Conservation (phyloP, 1,284 basidiomycete genomes). For the Rhodotorula sp. region DNA sequence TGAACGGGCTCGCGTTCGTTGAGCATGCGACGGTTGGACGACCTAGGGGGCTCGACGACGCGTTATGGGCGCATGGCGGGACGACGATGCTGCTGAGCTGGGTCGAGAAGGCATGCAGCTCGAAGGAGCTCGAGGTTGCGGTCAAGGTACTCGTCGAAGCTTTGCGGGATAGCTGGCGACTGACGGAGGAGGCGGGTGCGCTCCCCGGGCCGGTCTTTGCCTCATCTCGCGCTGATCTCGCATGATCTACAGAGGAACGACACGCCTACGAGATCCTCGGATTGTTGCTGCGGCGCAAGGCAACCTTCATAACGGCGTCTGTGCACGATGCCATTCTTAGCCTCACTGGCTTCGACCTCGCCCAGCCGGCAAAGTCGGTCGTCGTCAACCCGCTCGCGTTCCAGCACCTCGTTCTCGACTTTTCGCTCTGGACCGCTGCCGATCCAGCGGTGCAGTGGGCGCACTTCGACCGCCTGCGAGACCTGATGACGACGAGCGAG, state of each 20-base stretch:
- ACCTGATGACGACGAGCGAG: slow-evolving; percentile 69
- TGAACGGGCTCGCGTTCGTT: slow-evolving; percentile 48
- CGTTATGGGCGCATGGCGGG: slow-evolving; percentile 81
- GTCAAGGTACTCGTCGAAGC: slow-evolving; percentile 74
- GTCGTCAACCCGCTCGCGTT: slow-evolving; percentile 82
- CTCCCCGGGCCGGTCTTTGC: background rate
- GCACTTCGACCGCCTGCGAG: slow-evolving; percentile 77
- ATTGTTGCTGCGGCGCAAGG: slow-evolving; percentile 70
- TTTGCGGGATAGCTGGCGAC: slow-evolving; percentile 81
- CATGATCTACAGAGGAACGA: slow-evolving; percentile 60
- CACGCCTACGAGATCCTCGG: slow-evolving; percentile 74
- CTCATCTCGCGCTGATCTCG: slow-evolving; percentile 4
- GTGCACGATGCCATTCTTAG: slow-evolving; percentile 76
- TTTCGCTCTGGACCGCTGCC: slow-evolving; percentile 82
- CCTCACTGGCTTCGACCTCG: slow-evolving; percentile 79
- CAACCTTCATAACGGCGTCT: slow-evolving; percentile 71
- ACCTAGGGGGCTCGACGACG: slow-evolving; percentile 68
- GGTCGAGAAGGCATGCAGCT: slow-evolving; percentile 73
- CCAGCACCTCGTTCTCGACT: slow-evolving; percentile 78
- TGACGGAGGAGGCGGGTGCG: slow-evolving; percentile 61
- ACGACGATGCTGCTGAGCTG: slow-evolving; percentile 72
- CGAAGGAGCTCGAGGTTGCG: slow-evolving; percentile 70
- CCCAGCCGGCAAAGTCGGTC: slow-evolving; percentile 68
- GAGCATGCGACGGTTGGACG: slow-evolving; percentile 65
- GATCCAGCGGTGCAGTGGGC: slow-evolving; percentile 67